phyloP scores from a whole-genome alignment of 129 eudicot species.

The Centella asiatica region DNA sequence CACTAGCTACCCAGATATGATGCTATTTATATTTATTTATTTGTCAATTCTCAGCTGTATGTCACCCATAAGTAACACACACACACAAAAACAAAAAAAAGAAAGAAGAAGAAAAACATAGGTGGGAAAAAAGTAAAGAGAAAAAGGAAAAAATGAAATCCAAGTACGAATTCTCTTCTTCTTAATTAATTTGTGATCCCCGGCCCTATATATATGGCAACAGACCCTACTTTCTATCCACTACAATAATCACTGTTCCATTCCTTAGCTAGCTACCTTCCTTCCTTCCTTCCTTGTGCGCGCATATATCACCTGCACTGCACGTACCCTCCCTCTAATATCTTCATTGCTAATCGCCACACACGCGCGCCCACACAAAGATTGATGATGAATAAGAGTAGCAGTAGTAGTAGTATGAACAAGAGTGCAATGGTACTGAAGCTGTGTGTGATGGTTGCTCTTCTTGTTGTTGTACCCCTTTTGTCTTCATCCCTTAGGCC shows the following conservation, averaged over 20 bases:
- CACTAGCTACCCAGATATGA: neutral
- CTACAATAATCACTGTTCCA: no score
- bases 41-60: slow-evolving; percentile 10
- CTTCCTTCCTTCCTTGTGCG: neutral
- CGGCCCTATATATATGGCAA: slow-evolving; percentile 11
- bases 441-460: slow-evolving; percentile 27
- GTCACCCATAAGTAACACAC: neutral
- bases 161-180: no score
- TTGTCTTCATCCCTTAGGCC: slow-evolving; percentile 35
- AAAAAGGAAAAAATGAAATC: no score
- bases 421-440: slow-evolving; percentile 25
- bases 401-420: slow-evolving; percentile 16
- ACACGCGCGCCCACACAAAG: neutral
- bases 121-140: no score
- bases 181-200: no score
- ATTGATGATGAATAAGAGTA: no score
- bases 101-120: no score
- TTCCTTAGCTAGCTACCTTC: slow-evolving; percentile 4
- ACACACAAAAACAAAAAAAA: neutral
- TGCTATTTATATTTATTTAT: neutral
- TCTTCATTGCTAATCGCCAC: neutral
- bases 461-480: slow-evolving; percentile 33
- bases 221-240: slow-evolving; percentile 12
- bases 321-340: no score
- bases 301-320: neutral